Evolutionary conservation across 371 early-diverging fungal genomes (phyloP), one percentile per base, ranked within the genome.

Genomic region (Ordospora pajunii): DNA sequence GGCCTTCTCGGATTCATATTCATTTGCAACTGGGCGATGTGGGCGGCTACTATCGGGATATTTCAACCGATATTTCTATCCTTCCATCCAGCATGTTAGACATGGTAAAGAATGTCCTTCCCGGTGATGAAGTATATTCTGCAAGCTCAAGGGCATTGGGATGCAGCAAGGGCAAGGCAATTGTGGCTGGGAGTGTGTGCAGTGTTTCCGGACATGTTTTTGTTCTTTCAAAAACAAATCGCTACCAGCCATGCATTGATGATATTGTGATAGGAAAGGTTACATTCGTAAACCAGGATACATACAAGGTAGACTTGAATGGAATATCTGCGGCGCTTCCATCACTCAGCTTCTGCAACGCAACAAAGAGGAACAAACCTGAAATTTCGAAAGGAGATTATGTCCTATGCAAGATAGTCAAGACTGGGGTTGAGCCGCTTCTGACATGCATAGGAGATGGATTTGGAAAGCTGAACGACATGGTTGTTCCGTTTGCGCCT

Each of bases 291-390:
- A 73, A 70, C 37, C 52, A 70, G 27, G 85, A 82, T 0, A 67
- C 64, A 10, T 83, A 80, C 43, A 80, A 73, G 52, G 42, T 82
- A 42, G 78, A 79, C 54, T 42, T 82, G 40, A 71, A 73, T 8
- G 53, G 40, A 7, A 40, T 25, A 6, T 52, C 73, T 9, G 81
- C 78, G 0, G 58, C 73, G 9, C 73, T 84, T n/a, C 79, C 83
- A n/a, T 46, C 53, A 22, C 51, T 84, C 23, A 73, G 66, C 54
- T 84, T 84, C 54, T 50, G 66, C 0, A 81, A 81, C 70, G 85
- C 83, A 1, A 84, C 83, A 25, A 84, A 84, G 73, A 78, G 83
- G 70, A 83, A 83, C 54, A 79, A 70, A 67, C 78, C 81, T 12
- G 78, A 77, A 43, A 64, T 84, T 2, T 32, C 27, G 2, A 51